phyloP scores from a whole-genome alignment of 345 rosid genomes.

The Boechera stricta region DNA sequence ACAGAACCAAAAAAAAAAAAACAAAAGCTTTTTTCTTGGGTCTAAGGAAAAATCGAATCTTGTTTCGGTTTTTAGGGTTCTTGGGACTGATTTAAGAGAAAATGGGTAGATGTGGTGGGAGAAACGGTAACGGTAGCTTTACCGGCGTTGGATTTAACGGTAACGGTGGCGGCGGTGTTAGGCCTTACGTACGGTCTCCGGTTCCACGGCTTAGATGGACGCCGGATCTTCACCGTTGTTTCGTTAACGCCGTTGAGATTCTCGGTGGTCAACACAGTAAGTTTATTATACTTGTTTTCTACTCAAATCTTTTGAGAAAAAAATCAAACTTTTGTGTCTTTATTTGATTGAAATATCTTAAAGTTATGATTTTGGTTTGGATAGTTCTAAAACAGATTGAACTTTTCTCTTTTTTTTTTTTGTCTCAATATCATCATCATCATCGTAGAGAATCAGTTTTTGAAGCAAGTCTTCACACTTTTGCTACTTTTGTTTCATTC shows the following conservation, averaged over 20 bases:
- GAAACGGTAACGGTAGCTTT: conserved; percentile 43
- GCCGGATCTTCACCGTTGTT: conserved; percentile 92
- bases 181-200: conserved; percentile 89
- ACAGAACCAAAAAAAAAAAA: background rate
- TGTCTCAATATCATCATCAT: background rate
- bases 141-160: conserved; percentile 27
- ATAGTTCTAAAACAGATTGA: background rate
- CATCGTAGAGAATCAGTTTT: background rate
- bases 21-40: background rate
- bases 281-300: conserved; percentile 15
- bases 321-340: background rate
- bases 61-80: conserved; percentile 21
- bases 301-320: background rate
- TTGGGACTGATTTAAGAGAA: background rate
- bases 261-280: conserved; percentile 92
- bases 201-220: conserved; percentile 97
- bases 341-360: background rate
- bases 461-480: conserved; percentile 1
- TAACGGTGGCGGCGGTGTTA: conserved; percentile 63
- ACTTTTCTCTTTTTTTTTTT: background rate
- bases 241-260: conserved; percentile 81
- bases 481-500: conserved; percentile 16
- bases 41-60: conserved; percentile 6
- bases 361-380: background rate
- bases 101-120: conserved; percentile 76